These are phyloP conservation scores for Cryptococcus wingfieldii DNA, from an alignment of 1,284 basidiomycete genomes.

Conservation along the genomic window DNA sequence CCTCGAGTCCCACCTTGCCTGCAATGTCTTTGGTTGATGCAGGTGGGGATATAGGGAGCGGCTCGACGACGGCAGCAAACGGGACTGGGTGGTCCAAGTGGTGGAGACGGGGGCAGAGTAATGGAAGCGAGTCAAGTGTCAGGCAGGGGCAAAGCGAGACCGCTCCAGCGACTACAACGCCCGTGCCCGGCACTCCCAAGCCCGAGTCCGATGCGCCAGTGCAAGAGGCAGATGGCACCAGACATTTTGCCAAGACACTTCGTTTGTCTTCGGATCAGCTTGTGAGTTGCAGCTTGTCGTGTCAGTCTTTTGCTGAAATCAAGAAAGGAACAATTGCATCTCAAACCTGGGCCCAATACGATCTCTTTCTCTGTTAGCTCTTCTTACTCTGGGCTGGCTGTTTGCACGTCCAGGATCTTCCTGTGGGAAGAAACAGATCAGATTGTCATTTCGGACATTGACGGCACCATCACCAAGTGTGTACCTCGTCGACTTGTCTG, in stretches of 20 bases:
- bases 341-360: slow-evolving; percentile 84
- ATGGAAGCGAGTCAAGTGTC: neutral
- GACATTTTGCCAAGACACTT: slow-evolving; percentile 83
- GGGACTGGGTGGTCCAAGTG: slow-evolving; percentile 47
- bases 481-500: slow-evolving; percentile 20
- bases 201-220: neutral
- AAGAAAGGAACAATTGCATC: slow-evolving; percentile 70
- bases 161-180: slow-evolving; percentile 2
- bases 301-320: neutral
- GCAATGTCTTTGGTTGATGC: slow-evolving; percentile 5
- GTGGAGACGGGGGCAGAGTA: slow-evolving; percentile 35
- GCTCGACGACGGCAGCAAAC: neutral
- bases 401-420: slow-evolving; percentile 90
- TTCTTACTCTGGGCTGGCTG: slow-evolving; percentile 78
- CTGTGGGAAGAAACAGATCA: slow-evolving; percentile 88
- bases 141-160: neutral
- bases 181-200: neutral
- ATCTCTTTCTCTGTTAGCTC: slow-evolving; percentile 85
- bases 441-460: slow-evolving; percentile 95
- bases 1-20: slow-evolving; percentile 12
- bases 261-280: slow-evolving; percentile 79
- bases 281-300: slow-evolving; percentile 47
- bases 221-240: slow-evolving; percentile 8
- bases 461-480: slow-evolving; percentile 98
- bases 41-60: slow-evolving; percentile 3